phyloP scores from a whole-genome alignment of 345 rosid species.

The Salix koriyanagi region DNA sequence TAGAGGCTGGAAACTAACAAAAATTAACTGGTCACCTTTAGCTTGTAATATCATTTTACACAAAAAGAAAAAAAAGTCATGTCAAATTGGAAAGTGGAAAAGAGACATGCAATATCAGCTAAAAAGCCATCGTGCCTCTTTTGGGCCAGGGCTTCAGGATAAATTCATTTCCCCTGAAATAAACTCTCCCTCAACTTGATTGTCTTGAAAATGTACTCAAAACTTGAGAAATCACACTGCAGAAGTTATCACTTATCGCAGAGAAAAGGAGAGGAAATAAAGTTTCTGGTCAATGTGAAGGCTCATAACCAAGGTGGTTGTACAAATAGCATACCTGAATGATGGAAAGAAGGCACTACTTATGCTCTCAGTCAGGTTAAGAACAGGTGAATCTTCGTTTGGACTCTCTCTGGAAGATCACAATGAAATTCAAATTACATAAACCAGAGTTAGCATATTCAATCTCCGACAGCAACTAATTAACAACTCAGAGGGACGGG shows the following conservation, averaged over 20 bases:
- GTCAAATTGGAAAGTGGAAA: background rate
- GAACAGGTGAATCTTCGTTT: conserved; percentile 33
- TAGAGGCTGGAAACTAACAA: background rate
- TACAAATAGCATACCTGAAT: conserved; percentile 53
- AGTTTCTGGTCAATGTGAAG: background rate
- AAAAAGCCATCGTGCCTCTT: background rate
- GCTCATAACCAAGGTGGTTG: background rate
- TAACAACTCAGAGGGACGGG: background rate
- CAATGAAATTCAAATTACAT: background rate
- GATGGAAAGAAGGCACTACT: conserved; percentile 74
- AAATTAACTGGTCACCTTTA: background rate
- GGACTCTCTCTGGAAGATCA: conserved; percentile 45
- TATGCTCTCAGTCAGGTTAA: conserved; percentile 62
- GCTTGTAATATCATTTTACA: background rate
- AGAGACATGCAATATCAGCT: background rate
- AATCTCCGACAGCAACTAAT: background rate
- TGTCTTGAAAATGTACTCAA: background rate
- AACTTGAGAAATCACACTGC: background rate
- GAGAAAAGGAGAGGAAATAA: background rate
- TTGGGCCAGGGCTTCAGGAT: background rate
- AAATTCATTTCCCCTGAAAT: background rate
- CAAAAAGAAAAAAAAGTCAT: background rate
- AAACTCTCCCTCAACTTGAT: background rate
- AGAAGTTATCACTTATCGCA: background rate
- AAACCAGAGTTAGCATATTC: background rate